Evolutionary conservation across 169 alveolate species (phyloP), one percentile per base, ranked within the genome.

Genomic region (Besnoitia besnoiti): DNA sequence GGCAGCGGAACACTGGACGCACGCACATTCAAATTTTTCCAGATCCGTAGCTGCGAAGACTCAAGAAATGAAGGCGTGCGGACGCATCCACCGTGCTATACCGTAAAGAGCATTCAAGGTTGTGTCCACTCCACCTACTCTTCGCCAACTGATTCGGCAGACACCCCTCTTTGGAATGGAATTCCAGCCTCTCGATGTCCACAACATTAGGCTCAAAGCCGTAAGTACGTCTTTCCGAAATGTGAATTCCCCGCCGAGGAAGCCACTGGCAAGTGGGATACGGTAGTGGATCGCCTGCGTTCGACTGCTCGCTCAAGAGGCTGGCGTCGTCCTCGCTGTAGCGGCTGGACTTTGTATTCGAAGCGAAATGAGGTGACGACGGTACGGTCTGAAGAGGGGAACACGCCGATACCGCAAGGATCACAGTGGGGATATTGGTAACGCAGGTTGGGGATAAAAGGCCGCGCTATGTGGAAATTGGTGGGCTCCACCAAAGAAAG

Each of bases 261-360:
- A 77, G 87, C 87, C 87, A 77, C 87, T 77, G 87, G 40, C 87
- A 77, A 12, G 87, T 77, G 10, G 87, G 87, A 12, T 30, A 77
- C 40, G 87, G 87, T 27, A 77, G 47, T 8, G 40, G 61, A 46
- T 77, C 87, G 16, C 51, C 87, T 35, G 87, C 62, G 59, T 39
- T 59, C 40, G 80, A 67, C 80, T 67, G 46, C 19, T 33, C 46
- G 0, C 40, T 35, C 87, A 77, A 35, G 40, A 39, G 84, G 27
- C 84, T 73, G 40, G 84, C 84, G 33, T 73, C 44, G 16, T 33
- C 40, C 46, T 33, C 27, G 84, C 84, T 73, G 84, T 37, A 73
- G 24, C 84, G 84, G 12, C 46, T 73, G 84, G 33, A 73, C 12
- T 7, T 21, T 12, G 40, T 10, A n/a, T 73, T 39, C 33, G 84